Percentiles rank a stretch among this genome's conserved stretches.
These are phyloP conservation scores for Niveomyces coronatus DNA, from an alignment of 2,329 filamentous ascomycete species.

Conservation along the genomic window DNA sequence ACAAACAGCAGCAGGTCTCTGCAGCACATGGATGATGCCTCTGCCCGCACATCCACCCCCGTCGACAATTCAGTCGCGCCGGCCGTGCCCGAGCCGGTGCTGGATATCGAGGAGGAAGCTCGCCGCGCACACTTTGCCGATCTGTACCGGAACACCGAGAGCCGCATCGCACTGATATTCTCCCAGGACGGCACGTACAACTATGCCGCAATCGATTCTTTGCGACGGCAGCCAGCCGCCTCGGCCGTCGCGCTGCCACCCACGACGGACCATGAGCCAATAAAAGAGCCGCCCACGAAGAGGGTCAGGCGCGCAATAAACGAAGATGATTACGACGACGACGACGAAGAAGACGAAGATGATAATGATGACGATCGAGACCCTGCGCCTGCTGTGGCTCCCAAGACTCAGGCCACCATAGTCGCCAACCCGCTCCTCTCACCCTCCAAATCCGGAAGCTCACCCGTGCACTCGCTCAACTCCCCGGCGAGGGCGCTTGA, in stretches of 20 bases:
- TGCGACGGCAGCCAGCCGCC: slow-evolving; percentile 32
- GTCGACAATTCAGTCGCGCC: slow-evolving; percentile 37
- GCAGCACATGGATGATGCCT: slow-evolving; percentile 51
- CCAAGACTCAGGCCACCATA: slow-evolving; percentile 38
- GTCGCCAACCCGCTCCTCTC: slow-evolving; percentile 50
- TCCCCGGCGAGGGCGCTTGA: slow-evolving; percentile 49
- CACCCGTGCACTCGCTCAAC: slow-evolving; percentile 50
- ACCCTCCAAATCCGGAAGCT: slow-evolving; percentile 60
- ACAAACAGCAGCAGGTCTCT: slow-evolving; percentile 38
- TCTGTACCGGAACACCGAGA: slow-evolving; percentile 67
- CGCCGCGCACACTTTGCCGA: slow-evolving; percentile 66
- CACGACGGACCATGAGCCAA: slow-evolving; percentile 47
- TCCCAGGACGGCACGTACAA: slow-evolving; percentile 44
- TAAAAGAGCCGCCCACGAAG: slow-evolving; percentile 56
- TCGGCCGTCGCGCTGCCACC: slow-evolving; percentile 36
- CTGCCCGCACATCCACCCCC: slow-evolving; percentile 39
- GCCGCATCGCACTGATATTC: slow-evolving; percentile 69
- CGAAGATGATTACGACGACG: slow-evolving; percentile 80
- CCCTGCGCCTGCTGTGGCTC: slow-evolving; percentile 36
- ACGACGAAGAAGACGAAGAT: slow-evolving; percentile 62
- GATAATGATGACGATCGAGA: slow-evolving; percentile 59
- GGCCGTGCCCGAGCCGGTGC: slow-evolving; percentile 53
- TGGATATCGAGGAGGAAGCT: slow-evolving; percentile 56
- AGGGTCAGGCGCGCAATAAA: slow-evolving; percentile 69
- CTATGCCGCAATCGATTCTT: slow-evolving; percentile 40